Evolutionary conservation across 441 rosid species (phyloP), one percentile per base, ranked within the genome.

Genomic region (Brassica hybrid): DNA sequence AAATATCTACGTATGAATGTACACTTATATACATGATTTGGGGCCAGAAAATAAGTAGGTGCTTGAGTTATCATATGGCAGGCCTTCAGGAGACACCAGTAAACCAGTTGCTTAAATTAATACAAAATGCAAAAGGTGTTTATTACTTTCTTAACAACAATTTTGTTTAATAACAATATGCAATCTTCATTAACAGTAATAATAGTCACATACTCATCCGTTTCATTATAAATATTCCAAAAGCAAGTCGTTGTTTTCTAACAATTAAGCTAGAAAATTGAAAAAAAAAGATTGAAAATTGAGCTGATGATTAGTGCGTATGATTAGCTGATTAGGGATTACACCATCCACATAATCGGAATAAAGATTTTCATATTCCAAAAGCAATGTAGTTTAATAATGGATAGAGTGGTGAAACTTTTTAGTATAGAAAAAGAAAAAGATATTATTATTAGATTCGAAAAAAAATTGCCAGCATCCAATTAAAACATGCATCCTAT

Each of bases 21-120:
- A 62, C 10, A 21, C 14, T 19, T 3, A 27, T 27, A 27, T 27
- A 27, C 32, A 27, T 17, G n/a, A 14, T 48, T 76, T 60, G 64
- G 14, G 2, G 25, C 11, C n/a, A 23, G 7, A 8, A 65, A 48
- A 21, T 8, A 61, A 17, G 18, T 62, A 34, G 52, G 72, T 57
- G 27, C n/a, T 54, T 58, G 32, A 21, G 68, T 58, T 41, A 71
- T 58, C 54, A 66, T 65, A 71, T 30, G 61, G 76, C 76, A 58
- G 67, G 72, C 68, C 43, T 71, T 71, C 58, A 65, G 56, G 76
- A 77, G 76, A 77, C 23, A 21, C 80, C 72, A 77, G n/a, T 64
- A 71, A 65, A 17, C 57, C 18, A 18, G 16, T 45, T 45, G 66
- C 14, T 65, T 58, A 45, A 77, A 32, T 14, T 19, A 34, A 65